These are phyloP conservation scores for Pulveroboletus sp. DNA, from an alignment of 768 basidiomycete species.

Conservation along the genomic window DNA sequence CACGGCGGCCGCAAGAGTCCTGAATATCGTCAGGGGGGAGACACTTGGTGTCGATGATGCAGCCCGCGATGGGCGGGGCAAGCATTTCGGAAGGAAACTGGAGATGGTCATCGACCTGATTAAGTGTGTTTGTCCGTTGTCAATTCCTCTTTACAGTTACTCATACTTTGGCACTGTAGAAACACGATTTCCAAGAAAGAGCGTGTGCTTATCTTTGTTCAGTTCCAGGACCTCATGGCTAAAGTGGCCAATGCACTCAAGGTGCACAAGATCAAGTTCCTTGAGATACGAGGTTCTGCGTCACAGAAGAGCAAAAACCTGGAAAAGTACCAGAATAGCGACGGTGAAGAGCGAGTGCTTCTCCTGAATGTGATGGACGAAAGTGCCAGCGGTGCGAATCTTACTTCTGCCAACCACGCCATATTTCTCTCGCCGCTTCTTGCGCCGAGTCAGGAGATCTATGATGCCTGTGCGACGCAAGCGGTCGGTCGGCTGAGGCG, in stretches of 20 bases:
- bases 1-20: constrained; percentile 69
- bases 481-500: constrained; percentile 80
- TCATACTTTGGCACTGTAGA: constrained; percentile 33
- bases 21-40: constrained; percentile 79
- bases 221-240: constrained; percentile 89
- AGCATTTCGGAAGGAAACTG: constrained; percentile 78
- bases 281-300: constrained; percentile 78
- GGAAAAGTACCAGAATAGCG: constrained; percentile 80
- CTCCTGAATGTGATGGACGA: constrained; percentile 92
- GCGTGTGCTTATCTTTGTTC: constrained; percentile 89
- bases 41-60: constrained; percentile 78
- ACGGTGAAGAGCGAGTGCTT: constrained; percentile 71
- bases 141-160: neutral
- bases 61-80: constrained; percentile 63
- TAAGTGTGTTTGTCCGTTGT: constrained; percentile 45
- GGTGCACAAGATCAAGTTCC: constrained; percentile 65
- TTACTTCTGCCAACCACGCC: constrained; percentile 91
- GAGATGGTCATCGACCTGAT: constrained; percentile 73
- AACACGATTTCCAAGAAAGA: constrained; percentile 67
- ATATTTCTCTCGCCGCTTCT: constrained; percentile 92
- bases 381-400: constrained; percentile 88
- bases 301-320: constrained; percentile 75
- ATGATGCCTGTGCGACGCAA: constrained; percentile 78
- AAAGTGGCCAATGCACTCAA: constrained; percentile 83
- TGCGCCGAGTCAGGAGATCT: constrained; percentile 75